Evolutionary conservation across 805 yeast genomes (phyloP).

Genomic region (Cyberlindnera japonica): DNA sequence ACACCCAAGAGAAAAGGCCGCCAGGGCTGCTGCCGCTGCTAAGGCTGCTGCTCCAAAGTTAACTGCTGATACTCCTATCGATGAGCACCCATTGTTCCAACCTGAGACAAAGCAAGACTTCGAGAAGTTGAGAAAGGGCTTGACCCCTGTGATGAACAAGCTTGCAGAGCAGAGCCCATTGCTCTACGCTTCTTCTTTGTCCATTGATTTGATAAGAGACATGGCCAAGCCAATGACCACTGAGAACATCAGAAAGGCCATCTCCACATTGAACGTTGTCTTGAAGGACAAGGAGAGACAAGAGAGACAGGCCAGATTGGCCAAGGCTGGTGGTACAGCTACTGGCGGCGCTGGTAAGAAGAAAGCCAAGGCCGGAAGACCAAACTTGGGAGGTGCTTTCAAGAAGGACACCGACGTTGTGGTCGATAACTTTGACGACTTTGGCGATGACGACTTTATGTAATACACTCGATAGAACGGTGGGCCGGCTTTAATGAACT

Average conservation of each 20-base stretch:
- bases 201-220: conserved; percentile 84
- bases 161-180: conserved; percentile 59
- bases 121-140: conserved; percentile 70
- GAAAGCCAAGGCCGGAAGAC: conserved; percentile 72
- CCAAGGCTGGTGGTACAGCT: conserved; percentile 79
- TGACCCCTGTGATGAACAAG: conserved; percentile 56
- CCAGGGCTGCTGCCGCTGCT: conserved; percentile 32
- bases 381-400: conserved; percentile 58
- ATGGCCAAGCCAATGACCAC: conserved; percentile 73
- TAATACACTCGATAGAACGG: conserved; percentile 25
- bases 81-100: conserved; percentile 76
- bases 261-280: conserved; percentile 76
- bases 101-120: conserved; percentile 78
- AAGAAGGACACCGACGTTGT: conserved; percentile 66
- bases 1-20: conserved; percentile 40
- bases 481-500: background rate
- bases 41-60: conserved; percentile 30
- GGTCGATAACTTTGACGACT: conserved; percentile 50
- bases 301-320: conserved; percentile 83
- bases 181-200: conserved; percentile 70
- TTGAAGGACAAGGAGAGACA: conserved; percentile 83
- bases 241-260: conserved; percentile 81
- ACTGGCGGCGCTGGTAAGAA: conserved; percentile 94
- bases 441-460: conserved; percentile 83
- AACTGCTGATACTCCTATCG: conserved; percentile 62